Evolutionary conservation across 495 filamentous ascomycete genomes (phyloP), one percentile per base, ranked within the genome.

Genomic region (Pyrenopolyporus hunteri): DNA sequence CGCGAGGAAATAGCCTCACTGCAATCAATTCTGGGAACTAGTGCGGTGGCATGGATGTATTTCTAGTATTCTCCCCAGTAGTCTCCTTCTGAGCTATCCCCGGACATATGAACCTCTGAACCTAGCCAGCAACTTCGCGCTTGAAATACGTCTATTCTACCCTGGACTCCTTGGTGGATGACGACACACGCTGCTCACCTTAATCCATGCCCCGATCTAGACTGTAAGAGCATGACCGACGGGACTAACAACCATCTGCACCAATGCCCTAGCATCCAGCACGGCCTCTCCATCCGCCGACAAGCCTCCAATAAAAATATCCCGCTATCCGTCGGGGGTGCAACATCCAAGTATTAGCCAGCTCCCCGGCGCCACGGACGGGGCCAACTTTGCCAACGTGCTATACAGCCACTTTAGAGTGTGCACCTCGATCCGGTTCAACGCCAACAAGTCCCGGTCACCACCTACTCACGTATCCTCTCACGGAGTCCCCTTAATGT

Each of bases 361-460:
- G 33, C 53, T 78, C 7, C 69, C 54, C 1, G 69, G 67, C 43
- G 63, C 51, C 0, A 76, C 73, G 16, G 80, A 85, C 53, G 83
- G 84, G n/a, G 77, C 76, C 9, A 74, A 73, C 59, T 84, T 90
- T 57, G 84, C 84, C 26, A 76, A 85, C 53, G 81, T 82, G 44
- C 70, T 89, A 10, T 90, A 86, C 87, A 78, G 76, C 32, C 79
- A 85, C 1, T 89, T 87, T 61, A 87, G 86, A 46, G 85, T 85
- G 1, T 46, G 62, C 6, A 74, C 73, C 0, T 61, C 70, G 14
- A 36, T 46, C 3, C 85, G 77, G 75, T 63, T 68, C 31, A 53
- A 46, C 20, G 59, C 60, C 4, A 44, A 48, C 52, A 74, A 66
- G 57, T 73, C 69, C 63, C 79, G 68, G 25, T 68, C 66, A n/a